Base-by-base conservation (phyloP, 1,284 basidiomycete species). In the Fomes fomentarius region DNA sequence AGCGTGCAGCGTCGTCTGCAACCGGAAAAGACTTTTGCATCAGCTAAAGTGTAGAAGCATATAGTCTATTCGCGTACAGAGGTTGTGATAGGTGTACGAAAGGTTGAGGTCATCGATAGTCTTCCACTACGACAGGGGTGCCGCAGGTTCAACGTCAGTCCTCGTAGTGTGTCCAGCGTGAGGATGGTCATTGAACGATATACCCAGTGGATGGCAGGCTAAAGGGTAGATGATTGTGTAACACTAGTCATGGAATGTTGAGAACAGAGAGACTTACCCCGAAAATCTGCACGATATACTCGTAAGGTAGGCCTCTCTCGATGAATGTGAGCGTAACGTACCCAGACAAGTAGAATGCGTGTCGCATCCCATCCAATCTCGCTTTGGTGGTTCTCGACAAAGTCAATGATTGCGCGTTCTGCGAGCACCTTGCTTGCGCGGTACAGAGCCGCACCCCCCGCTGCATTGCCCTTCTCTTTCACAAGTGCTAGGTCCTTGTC, bases 391-490 rank as follows among this genome's bases (percentile, higher is more conserved):
- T 82, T 74, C 50, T 84, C 74, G 51, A 78, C 70, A 52, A 85
- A 86, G 42, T 80, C 74, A 80, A 81, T 82, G 3, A 80, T 79
- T n/a, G 76, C 76, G 61, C 69, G 73, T 66, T 93, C 90, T 2
- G 90, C 87, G 2, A 92, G 72, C 3, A 80, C 82, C 74, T 93
- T 91, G 19, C 78, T 81, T 15, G 77, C 80, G 45, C 74, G 69
- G 65, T 88, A 89, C 61, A 80, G 82, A 31, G 70, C 65, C 7
- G 67, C 52, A 3, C 61, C 63, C 1, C 69, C 50, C 0, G 82
- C 79, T 10, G 78, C 73, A n/a, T 65, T 66, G 12, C 85, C 84
- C 43, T 80, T 75, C 60, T 80, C 70, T 62, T 80, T 75, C n/a
- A 85, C 74, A 33, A 78, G 72, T 21, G 76, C 66, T 15, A 81